Conservation (phyloP, 2,329 filamentous ascomycete species). For the Pestalotiopsis fici region DNA sequence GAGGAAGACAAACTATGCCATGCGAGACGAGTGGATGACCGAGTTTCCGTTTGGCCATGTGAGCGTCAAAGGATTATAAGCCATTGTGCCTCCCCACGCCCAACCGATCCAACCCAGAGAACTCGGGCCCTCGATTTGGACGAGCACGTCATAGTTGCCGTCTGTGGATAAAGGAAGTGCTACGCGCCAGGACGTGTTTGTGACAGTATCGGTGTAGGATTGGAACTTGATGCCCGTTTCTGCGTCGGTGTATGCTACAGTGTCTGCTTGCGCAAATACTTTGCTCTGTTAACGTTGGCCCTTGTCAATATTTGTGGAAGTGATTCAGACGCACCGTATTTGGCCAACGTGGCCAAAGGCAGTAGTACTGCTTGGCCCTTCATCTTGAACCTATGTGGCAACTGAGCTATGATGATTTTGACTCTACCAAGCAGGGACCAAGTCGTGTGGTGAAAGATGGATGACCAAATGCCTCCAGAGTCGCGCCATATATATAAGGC, state of each 20-base stretch:
- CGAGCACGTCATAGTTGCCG: constrained; percentile 36
- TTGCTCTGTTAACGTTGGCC: neutral
- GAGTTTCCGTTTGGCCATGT: constrained; percentile 38
- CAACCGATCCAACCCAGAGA: constrained; percentile 40
- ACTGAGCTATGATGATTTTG: neutral
- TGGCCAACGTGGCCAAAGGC: neutral
- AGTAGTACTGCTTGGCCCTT: neutral
- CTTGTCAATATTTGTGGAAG: neutral
- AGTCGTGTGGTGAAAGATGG: neutral
- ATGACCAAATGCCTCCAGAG: neutral
- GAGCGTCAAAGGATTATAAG: constrained; percentile 40
- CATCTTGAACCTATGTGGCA: neutral
- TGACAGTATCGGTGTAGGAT: constrained; percentile 37
- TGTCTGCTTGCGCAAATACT: constrained; percentile 30
- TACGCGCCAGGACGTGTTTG: constrained; percentile 29
- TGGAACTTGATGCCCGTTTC: constrained; percentile 45
- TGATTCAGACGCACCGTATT: neutral
- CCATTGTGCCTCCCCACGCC: constrained; percentile 42
- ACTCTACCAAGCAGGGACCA: neutral
- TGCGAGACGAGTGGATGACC: constrained; percentile 37
- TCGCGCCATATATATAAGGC: neutral
- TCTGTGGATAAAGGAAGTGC: constrained; percentile 33
- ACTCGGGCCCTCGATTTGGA: constrained; percentile 38
- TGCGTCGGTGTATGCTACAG: constrained; percentile 31
- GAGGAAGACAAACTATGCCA: constrained; percentile 35